Evolutionary conservation across 805 yeast species (phyloP), one percentile per base, ranked within the genome.

Genomic region (Yamadazyma laniorum): DNA sequence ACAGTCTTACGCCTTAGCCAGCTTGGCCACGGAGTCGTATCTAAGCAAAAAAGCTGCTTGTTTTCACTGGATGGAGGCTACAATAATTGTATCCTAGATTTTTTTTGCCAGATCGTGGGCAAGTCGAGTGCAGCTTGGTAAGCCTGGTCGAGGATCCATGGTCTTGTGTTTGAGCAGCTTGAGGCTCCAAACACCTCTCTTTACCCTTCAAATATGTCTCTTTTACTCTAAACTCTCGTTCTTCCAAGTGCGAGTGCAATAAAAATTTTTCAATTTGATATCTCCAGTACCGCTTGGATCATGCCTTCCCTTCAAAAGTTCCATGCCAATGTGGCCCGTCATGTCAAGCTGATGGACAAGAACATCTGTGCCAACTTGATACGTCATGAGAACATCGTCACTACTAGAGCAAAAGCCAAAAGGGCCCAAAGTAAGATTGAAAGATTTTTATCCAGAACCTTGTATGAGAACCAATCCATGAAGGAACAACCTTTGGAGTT

Each of bases 271-370:
- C 26, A 17, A 29, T 12, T 18, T 18, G n/a, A 30, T n/a, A n/a
- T n/a, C n/a, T n/a, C n/a, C n/a, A n/a, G n/a, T n/a, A n/a, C 5
- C 25, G 6, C 23, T 18, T n/a, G 7, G n/a, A 27, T 21, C 26
- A 67, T 67, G 72, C 72, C 72, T 12, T 56, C 72, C 13, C 54
- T 67, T 37, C 69, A 65, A 45, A 65, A 67, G 47, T 59, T 59
- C 49, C 67, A 64, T 40, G 68, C 62, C 35, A 65, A 67, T 35
- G 70, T 62, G 58, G 65, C 65, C 14, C 62, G 68, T 45, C 74
- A 65, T 43, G 54, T 62, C 35, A 63, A 59, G 55, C 65, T 62
- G 70, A 68, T 68, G 64, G 61, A 66, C 50, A 67, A 66, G 53
- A 68, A 68, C 56, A 47, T 68, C 36, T 55, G 65, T 40, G 72